Conservation (phyloP, 768 basidiomycete species). For the Calocera viscosa region DNA sequence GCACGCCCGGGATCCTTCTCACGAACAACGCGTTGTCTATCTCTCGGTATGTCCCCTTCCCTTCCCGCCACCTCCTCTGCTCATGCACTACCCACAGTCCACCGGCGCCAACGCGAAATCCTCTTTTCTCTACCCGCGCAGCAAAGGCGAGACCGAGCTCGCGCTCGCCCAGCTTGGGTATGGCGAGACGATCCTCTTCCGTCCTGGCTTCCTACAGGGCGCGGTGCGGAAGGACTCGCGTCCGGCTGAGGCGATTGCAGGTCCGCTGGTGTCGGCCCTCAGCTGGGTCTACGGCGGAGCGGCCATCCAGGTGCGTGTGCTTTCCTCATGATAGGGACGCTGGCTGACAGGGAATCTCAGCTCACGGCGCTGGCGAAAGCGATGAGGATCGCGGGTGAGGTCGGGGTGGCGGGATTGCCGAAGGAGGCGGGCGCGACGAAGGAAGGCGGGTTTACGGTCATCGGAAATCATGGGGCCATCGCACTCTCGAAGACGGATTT, state of each 20-base stretch:
- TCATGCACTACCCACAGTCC: constrained; percentile 28
- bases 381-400: constrained; percentile 40
- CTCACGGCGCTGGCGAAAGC: constrained; percentile 42
- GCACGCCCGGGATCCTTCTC: constrained; percentile 42
- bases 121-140: constrained; percentile 46
- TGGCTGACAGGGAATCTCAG: constrained; percentile 24
- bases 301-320: background rate
- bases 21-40: constrained; percentile 53
- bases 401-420: constrained; percentile 42
- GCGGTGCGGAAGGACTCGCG: constrained; percentile 35
- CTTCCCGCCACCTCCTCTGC: background rate
- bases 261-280: constrained; percentile 24
- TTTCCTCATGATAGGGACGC: background rate
- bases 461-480: constrained; percentile 42
- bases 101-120: constrained; percentile 39
- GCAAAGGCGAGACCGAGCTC: constrained; percentile 63
- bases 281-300: background rate
- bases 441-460: constrained; percentile 40
- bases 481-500: constrained; percentile 22
- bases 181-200: constrained; percentile 54
- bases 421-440: constrained; percentile 33
- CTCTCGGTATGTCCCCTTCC: constrained; percentile 41
- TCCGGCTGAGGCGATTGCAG: constrained; percentile 31
- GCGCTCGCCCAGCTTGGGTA: constrained; percentile 57
- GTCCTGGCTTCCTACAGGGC: constrained; percentile 44